Evolutionary conservation across 306 rosid species (phyloP).

Genomic region (Cucurbita maxima): DNA sequence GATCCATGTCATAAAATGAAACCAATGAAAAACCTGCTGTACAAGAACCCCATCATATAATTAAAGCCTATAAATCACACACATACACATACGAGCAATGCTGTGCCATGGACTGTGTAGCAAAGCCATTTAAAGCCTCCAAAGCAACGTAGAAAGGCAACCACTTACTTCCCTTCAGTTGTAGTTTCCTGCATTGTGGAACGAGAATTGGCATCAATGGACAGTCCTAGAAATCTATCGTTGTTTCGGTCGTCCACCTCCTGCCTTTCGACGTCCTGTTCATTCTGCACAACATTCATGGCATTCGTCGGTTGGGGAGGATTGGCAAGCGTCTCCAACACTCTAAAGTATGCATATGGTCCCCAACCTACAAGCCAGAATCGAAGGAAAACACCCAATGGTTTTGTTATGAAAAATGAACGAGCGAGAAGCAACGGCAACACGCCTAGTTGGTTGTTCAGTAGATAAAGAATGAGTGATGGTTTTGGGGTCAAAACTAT

Average conservation of each 20-base stretch:
- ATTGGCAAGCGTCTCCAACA: conserved; percentile 31
- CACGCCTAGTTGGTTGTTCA: neutral
- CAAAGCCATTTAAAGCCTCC: neutral
- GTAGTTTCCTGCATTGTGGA: neutral
- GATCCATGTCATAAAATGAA: neutral
- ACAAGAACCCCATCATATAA: neutral
- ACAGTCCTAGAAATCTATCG: neutral
- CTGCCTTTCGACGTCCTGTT: conserved; percentile 13
- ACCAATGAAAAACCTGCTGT: neutral
- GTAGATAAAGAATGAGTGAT: neutral
- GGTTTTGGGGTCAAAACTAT: neutral
- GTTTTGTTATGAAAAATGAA: neutral
- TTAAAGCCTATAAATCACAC: neutral
- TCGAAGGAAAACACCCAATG: neutral
- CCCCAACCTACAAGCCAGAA: conserved; percentile 62
- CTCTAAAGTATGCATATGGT: conserved; percentile 63
- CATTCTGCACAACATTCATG: conserved; percentile 6
- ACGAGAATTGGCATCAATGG: neutral
- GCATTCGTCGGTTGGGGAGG: conserved; percentile 13
- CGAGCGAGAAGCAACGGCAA: neutral
- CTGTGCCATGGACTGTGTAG: neutral
- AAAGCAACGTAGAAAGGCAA: neutral
- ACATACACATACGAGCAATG: neutral
- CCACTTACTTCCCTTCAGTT: neutral
- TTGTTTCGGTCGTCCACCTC: conserved; percentile 13